phyloP scores from a whole-genome alignment of 768 basidiomycete genomes.

The Udeniomyces megalosporus region DNA sequence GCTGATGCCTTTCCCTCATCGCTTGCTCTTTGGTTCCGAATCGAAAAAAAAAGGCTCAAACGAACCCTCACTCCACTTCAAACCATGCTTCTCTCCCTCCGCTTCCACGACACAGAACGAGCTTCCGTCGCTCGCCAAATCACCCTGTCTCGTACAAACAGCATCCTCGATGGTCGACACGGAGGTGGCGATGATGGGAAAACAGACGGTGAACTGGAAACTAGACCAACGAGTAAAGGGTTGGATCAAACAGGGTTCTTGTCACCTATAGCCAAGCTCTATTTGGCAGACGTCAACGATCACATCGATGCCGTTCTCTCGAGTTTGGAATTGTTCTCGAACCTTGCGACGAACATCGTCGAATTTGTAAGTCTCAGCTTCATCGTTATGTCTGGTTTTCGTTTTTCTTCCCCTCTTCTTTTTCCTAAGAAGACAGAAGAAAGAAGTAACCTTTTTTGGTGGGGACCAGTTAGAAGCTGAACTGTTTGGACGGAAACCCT shows the following conservation, averaged over 20 bases:
- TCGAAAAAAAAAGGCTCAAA: slow-evolving; percentile 14
- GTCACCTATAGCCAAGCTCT: neutral
- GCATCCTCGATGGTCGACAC: neutral
- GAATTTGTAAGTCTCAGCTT: too few relatives aligned
- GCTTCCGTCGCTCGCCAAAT: neutral
- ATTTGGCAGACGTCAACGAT: slow-evolving; percentile 12
- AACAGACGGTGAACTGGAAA: neutral
- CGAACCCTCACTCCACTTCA: slow-evolving; percentile 1
- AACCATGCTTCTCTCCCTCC: neutral
- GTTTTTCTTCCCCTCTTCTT: too few relatives aligned
- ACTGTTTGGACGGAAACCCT: too few relatives aligned
- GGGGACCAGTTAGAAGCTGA: too few relatives aligned
- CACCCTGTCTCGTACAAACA: too few relatives aligned
- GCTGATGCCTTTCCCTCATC: neutral
- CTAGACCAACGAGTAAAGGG: neutral
- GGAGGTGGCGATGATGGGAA: neutral
- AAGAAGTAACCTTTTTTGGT: too few relatives aligned
- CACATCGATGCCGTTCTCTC: slow-evolving; percentile 2
- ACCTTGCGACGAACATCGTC: neutral
- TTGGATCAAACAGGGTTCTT: neutral
- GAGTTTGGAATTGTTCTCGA: slow-evolving; percentile 4
- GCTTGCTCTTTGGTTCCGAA: too few relatives aligned
- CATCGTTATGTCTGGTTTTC: too few relatives aligned
- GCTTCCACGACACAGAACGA: slow-evolving; percentile 5
- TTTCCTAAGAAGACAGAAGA: too few relatives aligned